Evolutionary conservation across 108 stramenopile genomes (phyloP).

Genomic region (Fragilariopsis cylindrus): DNA sequence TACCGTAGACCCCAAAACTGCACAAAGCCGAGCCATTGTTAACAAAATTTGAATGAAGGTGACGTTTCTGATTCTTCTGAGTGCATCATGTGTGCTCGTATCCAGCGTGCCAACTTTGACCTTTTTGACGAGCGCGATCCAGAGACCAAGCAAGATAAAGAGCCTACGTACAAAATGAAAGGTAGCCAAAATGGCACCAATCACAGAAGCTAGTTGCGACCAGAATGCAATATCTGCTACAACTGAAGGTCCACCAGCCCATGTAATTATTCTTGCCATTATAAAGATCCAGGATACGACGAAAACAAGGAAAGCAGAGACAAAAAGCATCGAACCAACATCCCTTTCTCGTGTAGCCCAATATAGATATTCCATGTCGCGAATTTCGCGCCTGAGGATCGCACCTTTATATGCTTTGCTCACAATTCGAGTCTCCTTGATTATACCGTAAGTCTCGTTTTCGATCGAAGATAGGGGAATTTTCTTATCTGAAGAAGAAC

Average conservation of each 20-base stretch:
- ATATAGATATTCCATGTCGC: conserved; percentile 30
- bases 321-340: conserved; percentile 27
- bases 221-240: conserved; percentile 12
- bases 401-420: conserved; percentile 9
- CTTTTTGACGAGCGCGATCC: conserved; percentile 22
- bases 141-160: conserved; percentile 19
- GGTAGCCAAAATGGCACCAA: conserved; percentile 25
- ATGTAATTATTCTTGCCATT: conserved; percentile 20
- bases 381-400: conserved; percentile 31
- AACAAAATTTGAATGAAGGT: conserved; percentile 18
- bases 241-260: neutral
- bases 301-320: conserved; percentile 23
- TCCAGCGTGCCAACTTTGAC: neutral
- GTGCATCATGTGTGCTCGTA: neutral
- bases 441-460: conserved; percentile 26
- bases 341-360: conserved; percentile 36
- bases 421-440: conserved; percentile 17
- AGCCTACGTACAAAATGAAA: conserved; percentile 27
- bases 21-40: conserved; percentile 10
- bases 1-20: conserved; percentile 11
- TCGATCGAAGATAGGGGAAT: conserved; percentile 22
- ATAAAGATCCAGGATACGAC: conserved; percentile 22
- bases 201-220: conserved; percentile 19
- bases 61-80: conserved; percentile 14
- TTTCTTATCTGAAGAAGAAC: neutral